Base-by-base conservation (phyloP, 257 asterid species). In the Voacanga thouarsii region DNA sequence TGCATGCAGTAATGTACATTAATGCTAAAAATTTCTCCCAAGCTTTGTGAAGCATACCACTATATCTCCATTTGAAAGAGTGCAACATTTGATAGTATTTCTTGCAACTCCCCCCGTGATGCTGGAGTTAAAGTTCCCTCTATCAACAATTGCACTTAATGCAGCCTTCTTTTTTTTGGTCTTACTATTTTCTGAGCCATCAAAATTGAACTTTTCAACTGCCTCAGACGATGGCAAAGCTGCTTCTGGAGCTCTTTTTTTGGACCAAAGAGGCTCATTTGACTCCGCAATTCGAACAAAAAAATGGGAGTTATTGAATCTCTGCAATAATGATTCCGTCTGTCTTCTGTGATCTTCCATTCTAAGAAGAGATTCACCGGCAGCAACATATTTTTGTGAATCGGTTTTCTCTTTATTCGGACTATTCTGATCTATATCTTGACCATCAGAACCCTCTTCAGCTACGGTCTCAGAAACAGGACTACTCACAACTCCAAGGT, bases 31-130 rank as follows among this genome's bases (percentile, higher is more conserved):
- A 19, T 68, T 68, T 41, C 53, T 68, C 10, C 63, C 51, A 83
- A 80, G 83, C 83, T 77, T 75, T 80, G 79, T 66, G 70, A 84
- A 85, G 85, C 94, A 85, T 88, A 95, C 99, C 99, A 88, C 99
- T 89, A 93, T 88, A 80, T 95, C 98, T 84, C 99, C 99, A 80
- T 91, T 95, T 79, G 96, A 71, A 74, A 95, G 97, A 71, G 99
- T 79, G 80, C 84, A 84, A 82, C 99, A 95, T 86, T 91, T 88
- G 83, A 86, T 89, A 78, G 91, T 90, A 86, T 93, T 94, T 89
- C 99, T 89, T 78, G 98, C 98, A 82, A 93, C 85, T 63, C 99
- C 99, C 28, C 99, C 99, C 8, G 97, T 90, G 77, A 89, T 83
- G 78, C 86, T 88, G 45, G 97, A 87, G 84, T 95, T 89, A 83